These are phyloP conservation scores for Pseudonitzschia multiseries DNA, from an alignment of 108 stramenopile species.

Conservation along the genomic window DNA sequence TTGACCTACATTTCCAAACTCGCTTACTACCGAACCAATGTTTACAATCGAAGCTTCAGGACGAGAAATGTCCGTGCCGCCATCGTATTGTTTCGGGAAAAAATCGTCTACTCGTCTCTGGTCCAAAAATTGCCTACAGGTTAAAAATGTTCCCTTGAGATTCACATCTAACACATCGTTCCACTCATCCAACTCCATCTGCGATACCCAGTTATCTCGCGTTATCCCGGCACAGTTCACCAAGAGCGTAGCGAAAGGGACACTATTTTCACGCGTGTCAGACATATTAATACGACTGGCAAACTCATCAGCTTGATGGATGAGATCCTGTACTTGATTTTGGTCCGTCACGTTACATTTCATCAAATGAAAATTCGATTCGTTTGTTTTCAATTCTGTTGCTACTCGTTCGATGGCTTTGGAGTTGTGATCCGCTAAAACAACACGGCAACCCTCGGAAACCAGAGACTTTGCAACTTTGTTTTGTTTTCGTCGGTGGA, in stretches of 20 bases:
- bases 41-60: slow-evolving; percentile 55
- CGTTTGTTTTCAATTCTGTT: background rate
- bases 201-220: slow-evolving; percentile 53
- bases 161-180: slow-evolving; percentile 82
- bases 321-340: slow-evolving; percentile 41
- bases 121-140: slow-evolving; percentile 57
- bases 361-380: slow-evolving; percentile 23
- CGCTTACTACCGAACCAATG: slow-evolving; percentile 67
- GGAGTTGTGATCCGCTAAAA: slow-evolving; percentile 38
- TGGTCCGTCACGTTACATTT: slow-evolving; percentile 56
- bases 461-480: slow-evolving; percentile 57
- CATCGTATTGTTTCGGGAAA: slow-evolving; percentile 16
- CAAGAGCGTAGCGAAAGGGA: slow-evolving; percentile 48
- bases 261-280: background rate
- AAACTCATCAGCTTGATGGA: slow-evolving; percentile 31
- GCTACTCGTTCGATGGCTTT: slow-evolving; percentile 20
- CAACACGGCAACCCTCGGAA: slow-evolving; percentile 53
- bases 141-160: slow-evolving; percentile 76
- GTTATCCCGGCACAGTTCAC: slow-evolving; percentile 85
- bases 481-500: background rate
- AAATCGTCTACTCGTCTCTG: slow-evolving; percentile 23
- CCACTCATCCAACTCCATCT: slow-evolving; percentile 77
- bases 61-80: background rate
- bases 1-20: slow-evolving; percentile 78
- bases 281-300: slow-evolving; percentile 35